Base-by-base conservation (phyloP, 148 eudicot genomes). In the Camellia lanceoleosa region DNA sequence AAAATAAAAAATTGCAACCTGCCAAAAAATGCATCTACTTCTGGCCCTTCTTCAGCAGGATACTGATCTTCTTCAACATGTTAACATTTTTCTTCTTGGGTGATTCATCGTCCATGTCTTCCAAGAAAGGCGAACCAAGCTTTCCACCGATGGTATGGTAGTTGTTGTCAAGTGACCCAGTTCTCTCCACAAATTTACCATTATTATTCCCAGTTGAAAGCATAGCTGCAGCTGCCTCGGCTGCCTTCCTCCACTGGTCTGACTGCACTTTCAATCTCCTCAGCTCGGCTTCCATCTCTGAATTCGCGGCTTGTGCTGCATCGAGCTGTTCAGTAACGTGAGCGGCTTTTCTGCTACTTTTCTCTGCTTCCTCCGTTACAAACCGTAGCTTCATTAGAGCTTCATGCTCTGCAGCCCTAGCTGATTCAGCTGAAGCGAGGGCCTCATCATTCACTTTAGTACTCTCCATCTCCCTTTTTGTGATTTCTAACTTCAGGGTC, bases 181-280 rank as follows among this genome's bases (percentile, higher is more conserved):
- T 87, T 42, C 93, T 88, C 70, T 91, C 95, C 9, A 87, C 86
- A 19, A 76, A 78, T 77, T 90, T 95, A 42, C 90, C 90, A 79
- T 90, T 89, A 72, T 84, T 86, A 74, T 84, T 82, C 12, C 89
- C 87, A 1, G 87, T 78, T 0, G 97, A 87, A 16, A 96, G 91
- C 90, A 96, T 92, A 6, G 97, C 86, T 19, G 99, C 92, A 77
- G 99, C 99, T 15, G 98, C 95, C 83, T 96, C 99, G 23, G 97
- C 97, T 0, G 99, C 98, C 78, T 96, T 93, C 79, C 95, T 91
- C 93, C 94, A 93, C 80, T 96, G 97, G 71, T 93, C 98, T 0
- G 92, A 84, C 70, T 96, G 98, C 70, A 94, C 97, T 70, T 94
- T 94, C 66, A 94, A 61, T 78, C 88, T 89, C 85, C 92, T 89